Evolutionary conservation across 176 grass and related monocot genomes (phyloP).

Genomic region (Typha latifolia): DNA sequence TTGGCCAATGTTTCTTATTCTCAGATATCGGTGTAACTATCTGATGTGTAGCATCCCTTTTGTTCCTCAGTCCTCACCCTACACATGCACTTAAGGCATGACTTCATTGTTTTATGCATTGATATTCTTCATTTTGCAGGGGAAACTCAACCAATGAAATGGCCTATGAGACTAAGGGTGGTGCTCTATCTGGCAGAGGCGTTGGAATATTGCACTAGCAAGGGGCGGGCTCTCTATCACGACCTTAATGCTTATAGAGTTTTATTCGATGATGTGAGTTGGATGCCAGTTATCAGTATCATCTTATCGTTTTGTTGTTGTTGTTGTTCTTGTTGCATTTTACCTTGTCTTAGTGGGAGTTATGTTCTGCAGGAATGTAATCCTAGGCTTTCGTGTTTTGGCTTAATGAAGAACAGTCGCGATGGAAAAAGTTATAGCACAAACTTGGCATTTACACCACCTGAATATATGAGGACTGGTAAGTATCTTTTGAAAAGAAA

Average conservation of each 20-base stretch:
- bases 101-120: constrained; percentile 4
- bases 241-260: constrained; percentile 99
- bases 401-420: constrained; percentile 96
- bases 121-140: constrained; percentile 32
- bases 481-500: constrained; percentile 16
- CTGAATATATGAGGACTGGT: constrained; percentile 99
- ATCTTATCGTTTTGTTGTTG: no score
- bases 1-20: background rate
- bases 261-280: constrained; percentile 86
- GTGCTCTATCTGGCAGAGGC: constrained; percentile 88
- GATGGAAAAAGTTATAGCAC: constrained; percentile 99
- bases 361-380: constrained; percentile 63
- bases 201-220: constrained; percentile 82
- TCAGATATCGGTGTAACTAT: background rate
- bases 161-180: constrained; percentile 93
- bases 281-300: constrained; percentile 10
- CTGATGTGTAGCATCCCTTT: background rate
- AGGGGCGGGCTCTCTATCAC: constrained; percentile 87
- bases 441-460: constrained; percentile 97
- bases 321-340: no score
- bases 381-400: constrained; percentile 98
- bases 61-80: background rate
- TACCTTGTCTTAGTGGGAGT: background rate
- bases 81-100: background rate
- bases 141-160: constrained; percentile 98